These are phyloP conservation scores for Postia placenta DNA, from an alignment of 768 basidiomycete genomes.

Conservation along the genomic window DNA sequence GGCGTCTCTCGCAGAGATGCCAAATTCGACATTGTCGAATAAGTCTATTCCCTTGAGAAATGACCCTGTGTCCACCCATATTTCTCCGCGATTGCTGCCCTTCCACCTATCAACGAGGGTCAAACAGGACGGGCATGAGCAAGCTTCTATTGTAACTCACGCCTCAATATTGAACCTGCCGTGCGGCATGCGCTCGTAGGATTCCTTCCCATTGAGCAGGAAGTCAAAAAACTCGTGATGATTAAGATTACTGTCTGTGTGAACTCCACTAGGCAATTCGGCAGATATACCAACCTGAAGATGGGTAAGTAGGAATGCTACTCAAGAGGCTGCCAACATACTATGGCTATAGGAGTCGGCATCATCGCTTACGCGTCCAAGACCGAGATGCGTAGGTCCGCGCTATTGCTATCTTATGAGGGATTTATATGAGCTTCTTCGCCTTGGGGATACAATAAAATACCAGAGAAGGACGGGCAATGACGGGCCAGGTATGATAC, in stretches of 20 bases:
- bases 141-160: conserved; percentile 18
- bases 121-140: conserved; percentile 19
- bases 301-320: background rate
- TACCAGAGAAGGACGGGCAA: too few relatives aligned
- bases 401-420: too few relatives aligned
- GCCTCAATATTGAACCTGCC: conserved; percentile 28
- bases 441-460: too few relatives aligned
- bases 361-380: too few relatives aligned
- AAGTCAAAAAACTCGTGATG: conserved; percentile 31
- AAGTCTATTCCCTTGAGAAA: conserved; percentile 32
- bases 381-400: too few relatives aligned
- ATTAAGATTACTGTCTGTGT: conserved; percentile 23
- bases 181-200: conserved; percentile 26
- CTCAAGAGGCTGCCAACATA: background rate
- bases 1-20: conserved; percentile 31
- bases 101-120: conserved; percentile 25
- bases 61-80: conserved; percentile 21
- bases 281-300: conserved; percentile 33
- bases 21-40: conserved; percentile 37
- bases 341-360: background rate
- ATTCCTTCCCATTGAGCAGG: conserved; percentile 26
- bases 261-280: conserved; percentile 31
- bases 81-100: background rate
- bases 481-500: too few relatives aligned
- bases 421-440: too few relatives aligned